A percentile compares a stretch with the other conserved stretches of the same genome.
Conservation (phyloP, 2,329 filamentous ascomycete genomes). For the Septoria linicola region DNA sequence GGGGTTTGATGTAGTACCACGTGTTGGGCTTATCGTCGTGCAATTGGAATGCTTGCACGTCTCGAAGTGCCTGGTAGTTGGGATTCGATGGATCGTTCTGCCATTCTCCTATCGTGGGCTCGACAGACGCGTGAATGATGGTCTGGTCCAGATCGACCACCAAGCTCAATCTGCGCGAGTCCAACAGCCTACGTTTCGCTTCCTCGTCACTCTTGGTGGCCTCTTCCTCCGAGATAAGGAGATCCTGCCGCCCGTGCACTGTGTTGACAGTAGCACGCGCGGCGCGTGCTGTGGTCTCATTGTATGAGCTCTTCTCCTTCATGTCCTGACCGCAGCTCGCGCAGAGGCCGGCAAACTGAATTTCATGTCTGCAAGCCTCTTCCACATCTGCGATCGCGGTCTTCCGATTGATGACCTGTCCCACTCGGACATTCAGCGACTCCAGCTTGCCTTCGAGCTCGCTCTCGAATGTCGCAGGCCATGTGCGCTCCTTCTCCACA, state of each 20-base stretch:
- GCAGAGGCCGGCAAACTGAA: conserved; percentile 89
- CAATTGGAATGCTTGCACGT: conserved; percentile 85
- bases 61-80: conserved; percentile 85
- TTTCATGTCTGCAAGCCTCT: conserved; percentile 85
- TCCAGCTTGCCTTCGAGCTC: conserved; percentile 77
- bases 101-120: conserved; percentile 95
- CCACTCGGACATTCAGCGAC: conserved; percentile 70
- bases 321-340: conserved; percentile 93
- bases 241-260: conserved; percentile 83
- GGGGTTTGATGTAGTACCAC: conserved; percentile 98
- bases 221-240: conserved; percentile 81
- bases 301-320: conserved; percentile 77
- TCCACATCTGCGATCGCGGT: conserved; percentile 71
- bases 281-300: conserved; percentile 73
- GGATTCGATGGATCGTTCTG: conserved; percentile 83
- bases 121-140: conserved; percentile 96
- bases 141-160: conserved; percentile 98
- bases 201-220: conserved; percentile 82
- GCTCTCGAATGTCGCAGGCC: conserved; percentile 77
- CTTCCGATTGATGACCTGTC: conserved; percentile 59
- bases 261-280: conserved; percentile 91
- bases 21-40: conserved; percentile 81
- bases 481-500: conserved; percentile 62
- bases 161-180: conserved; percentile 79
- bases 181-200: conserved; percentile 76